These are phyloP conservation scores for Zygnema cylindricum DNA, from an alignment of 139 green algal genomes.

Conservation along the genomic window DNA sequence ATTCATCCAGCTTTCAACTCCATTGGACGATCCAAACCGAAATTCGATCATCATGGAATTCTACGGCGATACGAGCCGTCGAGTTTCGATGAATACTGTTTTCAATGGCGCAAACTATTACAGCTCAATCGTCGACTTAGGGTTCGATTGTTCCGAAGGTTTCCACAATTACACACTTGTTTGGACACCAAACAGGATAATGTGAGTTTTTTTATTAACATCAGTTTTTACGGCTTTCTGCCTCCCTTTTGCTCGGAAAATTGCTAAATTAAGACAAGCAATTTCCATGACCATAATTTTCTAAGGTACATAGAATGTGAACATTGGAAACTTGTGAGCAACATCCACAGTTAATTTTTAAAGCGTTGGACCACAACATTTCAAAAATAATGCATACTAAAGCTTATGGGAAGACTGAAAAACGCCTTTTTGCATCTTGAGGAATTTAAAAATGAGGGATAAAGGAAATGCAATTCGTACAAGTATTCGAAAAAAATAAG, in stretches of 20 bases:
- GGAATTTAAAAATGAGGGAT: neutral
- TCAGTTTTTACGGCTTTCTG: neutral
- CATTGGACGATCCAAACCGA: neutral
- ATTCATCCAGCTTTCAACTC: neutral
- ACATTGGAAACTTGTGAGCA: neutral
- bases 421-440: no score
- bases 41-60: neutral
- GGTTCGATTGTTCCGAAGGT: neutral
- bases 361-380: neutral
- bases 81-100: neutral
- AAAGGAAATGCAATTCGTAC: neutral
- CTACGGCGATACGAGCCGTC: neutral
- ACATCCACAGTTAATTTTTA: neutral
- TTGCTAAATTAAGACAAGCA: neutral
- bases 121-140: neutral
- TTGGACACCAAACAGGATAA: neutral
- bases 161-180: neutral
- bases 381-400: neutral
- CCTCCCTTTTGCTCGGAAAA: no score
- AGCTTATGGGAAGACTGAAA: neutral
- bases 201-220: no score
- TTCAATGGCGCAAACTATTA: neutral
- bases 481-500: neutral
- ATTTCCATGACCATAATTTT: neutral
- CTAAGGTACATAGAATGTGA: no score